A percentile compares a stretch with the other conserved stretches of the same genome.
Evolutionary conservation across 768 basidiomycete species (phyloP).

Genomic region (Suillus lakei): DNA sequence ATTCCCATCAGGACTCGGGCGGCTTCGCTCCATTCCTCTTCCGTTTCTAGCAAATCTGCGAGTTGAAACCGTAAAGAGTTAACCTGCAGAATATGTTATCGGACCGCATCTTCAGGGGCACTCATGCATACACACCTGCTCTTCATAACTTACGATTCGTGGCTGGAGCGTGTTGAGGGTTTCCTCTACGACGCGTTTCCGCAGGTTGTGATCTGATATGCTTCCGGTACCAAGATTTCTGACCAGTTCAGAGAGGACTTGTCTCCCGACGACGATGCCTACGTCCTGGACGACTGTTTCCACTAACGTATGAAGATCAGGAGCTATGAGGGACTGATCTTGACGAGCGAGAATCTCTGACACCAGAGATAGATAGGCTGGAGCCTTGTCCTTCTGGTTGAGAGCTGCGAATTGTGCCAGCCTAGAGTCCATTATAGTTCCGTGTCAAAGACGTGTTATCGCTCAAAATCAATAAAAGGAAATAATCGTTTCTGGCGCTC

Average conservation of each 20-base stretch:
- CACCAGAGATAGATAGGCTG: slow-evolving; percentile 73
- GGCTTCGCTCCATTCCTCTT: slow-evolving; percentile 94
- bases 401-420: slow-evolving; percentile 66
- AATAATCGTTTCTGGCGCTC: background rate
- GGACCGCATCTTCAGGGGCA: slow-evolving; percentile 11
- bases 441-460: background rate
- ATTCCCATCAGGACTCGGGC: slow-evolving; percentile 92
- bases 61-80: slow-evolving; percentile 85
- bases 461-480: slow-evolving; percentile 6
- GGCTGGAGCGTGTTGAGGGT: slow-evolving; percentile 74
- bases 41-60: slow-evolving; percentile 85
- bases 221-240: slow-evolving; percentile 61
- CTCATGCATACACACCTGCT: slow-evolving; percentile 67
- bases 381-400: slow-evolving; percentile 84
- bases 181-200: slow-evolving; percentile 77
- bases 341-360: slow-evolving; percentile 63
- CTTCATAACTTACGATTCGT: slow-evolving; percentile 90
- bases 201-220: slow-evolving; percentile 57
- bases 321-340: slow-evolving; percentile 47
- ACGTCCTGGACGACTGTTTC: slow-evolving; percentile 80
- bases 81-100: slow-evolving; percentile 52
- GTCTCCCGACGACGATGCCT: slow-evolving; percentile 87
- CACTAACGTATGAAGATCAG: slow-evolving; percentile 73
- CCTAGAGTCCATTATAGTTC: slow-evolving; percentile 62
- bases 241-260: slow-evolving; percentile 86